Base-by-base conservation (phyloP, 305 asterid species). In the Nicotiana rustica region DNA sequence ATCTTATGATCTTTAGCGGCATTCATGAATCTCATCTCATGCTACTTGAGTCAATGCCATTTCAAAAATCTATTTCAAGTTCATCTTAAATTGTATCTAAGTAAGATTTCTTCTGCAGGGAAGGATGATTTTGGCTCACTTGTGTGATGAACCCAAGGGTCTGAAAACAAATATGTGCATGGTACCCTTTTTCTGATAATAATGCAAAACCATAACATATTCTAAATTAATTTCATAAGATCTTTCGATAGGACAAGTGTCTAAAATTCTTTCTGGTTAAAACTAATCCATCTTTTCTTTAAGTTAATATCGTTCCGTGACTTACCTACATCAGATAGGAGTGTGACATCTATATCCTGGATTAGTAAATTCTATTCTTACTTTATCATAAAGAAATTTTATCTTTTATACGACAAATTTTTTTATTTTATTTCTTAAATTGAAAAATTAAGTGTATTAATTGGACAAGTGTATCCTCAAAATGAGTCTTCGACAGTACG, bases 81-180 rank as follows among this genome's bases (percentile, higher is more conserved):
- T 78, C 33, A 8, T 56, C 10, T 38, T 78, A 15, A n/a, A 49
- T 21, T 61, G 84, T 82, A 70, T 82, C 79, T 85, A 44, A 90
- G 67, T 69, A 82, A 14, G 81, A 52, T 67, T 81, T 82, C 35
- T 86, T 87, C 88, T 87, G 84, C 94, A 95, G 99, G 99, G 99
- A 87, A 89, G 99, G 89, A 87, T 95, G 97, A 91, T 95, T 87
- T 90, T 95, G 61, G 92, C 99, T 85, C 99, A 95, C 89, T 86
- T 95, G 81, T 95, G 99, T 82, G 99, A 95, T 88, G 99, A 95
- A 90, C 98, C 99, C 66, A 95, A 93, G 94, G 99, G 99, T 82
- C 91, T 95, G 92, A 95, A 95, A 90, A 95, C 99, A 80, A 92
- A 89, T 84, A 95, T 95, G 99, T 91, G 93, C 92, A 91, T 93